phyloP scores from a whole-genome alignment of 2,329 filamentous ascomycete genomes.

The Aspergillus pseudoglaucus region DNA sequence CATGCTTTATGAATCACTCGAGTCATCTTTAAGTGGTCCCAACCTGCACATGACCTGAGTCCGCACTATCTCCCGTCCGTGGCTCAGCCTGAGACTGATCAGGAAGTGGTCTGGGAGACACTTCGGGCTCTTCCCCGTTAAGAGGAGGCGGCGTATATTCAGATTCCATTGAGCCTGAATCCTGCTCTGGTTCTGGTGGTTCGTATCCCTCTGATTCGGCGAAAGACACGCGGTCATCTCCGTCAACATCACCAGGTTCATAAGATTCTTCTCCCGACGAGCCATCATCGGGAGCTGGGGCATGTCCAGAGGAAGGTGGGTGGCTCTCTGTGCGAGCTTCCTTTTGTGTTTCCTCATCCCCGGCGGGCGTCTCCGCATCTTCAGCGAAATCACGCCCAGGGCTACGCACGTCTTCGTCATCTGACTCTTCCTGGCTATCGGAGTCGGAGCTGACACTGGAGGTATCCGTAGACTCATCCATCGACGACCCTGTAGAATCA shows the following conservation, averaged over 20 bases:
- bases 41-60: slow-evolving; percentile 18
- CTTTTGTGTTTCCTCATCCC: neutral
- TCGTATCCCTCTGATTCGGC: slow-evolving; percentile 50
- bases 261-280: slow-evolving; percentile 10
- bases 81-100: slow-evolving; percentile 18
- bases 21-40: slow-evolving; percentile 28
- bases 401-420: slow-evolving; percentile 3
- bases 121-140: slow-evolving; percentile 21
- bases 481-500: slow-evolving; percentile 28
- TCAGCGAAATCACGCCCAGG: neutral
- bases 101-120: slow-evolving; percentile 15
- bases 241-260: slow-evolving; percentile 12
- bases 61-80: slow-evolving; percentile 24
- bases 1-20: slow-evolving; percentile 8
- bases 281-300: slow-evolving; percentile 5
- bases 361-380: neutral
- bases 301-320: slow-evolving; percentile 5
- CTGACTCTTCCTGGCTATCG: slow-evolving; percentile 6
- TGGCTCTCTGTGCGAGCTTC: neutral
- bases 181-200: slow-evolving; percentile 41
- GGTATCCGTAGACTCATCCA: slow-evolving; percentile 34
- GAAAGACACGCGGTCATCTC: slow-evolving; percentile 11
- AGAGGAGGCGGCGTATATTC: slow-evolving; percentile 35
- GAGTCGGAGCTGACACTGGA: slow-evolving; percentile 12
- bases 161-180: slow-evolving; percentile 20